phyloP scores from a whole-genome alignment of 1,284 basidiomycete species.

The Singerocomus rubriflavus region DNA sequence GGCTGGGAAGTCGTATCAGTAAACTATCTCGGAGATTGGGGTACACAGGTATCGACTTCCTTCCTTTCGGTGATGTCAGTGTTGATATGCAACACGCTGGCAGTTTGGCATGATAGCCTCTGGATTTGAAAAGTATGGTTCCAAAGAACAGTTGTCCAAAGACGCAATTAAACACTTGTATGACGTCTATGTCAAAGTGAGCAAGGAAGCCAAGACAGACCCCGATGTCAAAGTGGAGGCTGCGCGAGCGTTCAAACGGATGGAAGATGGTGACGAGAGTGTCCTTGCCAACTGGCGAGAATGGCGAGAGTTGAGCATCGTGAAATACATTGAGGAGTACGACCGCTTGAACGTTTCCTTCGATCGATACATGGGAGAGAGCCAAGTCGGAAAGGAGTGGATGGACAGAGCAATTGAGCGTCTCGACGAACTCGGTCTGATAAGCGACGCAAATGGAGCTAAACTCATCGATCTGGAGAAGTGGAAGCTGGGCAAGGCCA shows the following conservation, averaged over 20 bases:
- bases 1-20: slow-evolving; percentile 91
- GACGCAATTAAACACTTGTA: slow-evolving; percentile 96
- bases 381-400: slow-evolving; percentile 77
- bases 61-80: background rate
- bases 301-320: slow-evolving; percentile 91
- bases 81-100: background rate
- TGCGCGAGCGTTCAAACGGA: slow-evolving; percentile 89
- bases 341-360: slow-evolving; percentile 89
- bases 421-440: slow-evolving; percentile 57
- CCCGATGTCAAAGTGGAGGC: slow-evolving; percentile 80
- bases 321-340: slow-evolving; percentile 91
- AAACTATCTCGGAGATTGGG: slow-evolving; percentile 97
- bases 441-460: slow-evolving; percentile 68
- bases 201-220: slow-evolving; percentile 76
- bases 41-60: slow-evolving; percentile 67
- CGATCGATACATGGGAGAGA: slow-evolving; percentile 94
- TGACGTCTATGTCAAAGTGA: slow-evolving; percentile 93
- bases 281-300: slow-evolving; percentile 88
- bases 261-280: slow-evolving; percentile 91
- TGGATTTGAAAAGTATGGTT: slow-evolving; percentile 92
- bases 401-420: slow-evolving; percentile 69
- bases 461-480: slow-evolving; percentile 83
- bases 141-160: slow-evolving; percentile 76
- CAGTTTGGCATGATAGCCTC: slow-evolving; percentile 87
- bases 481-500: slow-evolving; percentile 88